Base-by-base conservation (phyloP, 306 rosid genomes). In the Benincasa hispida region DNA sequence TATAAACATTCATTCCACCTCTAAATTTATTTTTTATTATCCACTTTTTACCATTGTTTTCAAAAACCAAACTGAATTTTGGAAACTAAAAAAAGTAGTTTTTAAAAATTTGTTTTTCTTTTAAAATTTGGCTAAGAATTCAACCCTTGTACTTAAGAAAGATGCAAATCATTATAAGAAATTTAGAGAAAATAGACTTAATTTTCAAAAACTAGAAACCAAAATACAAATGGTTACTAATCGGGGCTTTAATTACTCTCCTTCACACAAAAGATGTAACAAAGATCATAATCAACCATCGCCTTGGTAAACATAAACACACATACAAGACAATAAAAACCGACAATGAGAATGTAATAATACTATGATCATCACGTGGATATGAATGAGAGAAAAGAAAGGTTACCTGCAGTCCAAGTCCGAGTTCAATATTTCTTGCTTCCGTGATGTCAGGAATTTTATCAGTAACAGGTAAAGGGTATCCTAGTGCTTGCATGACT, bases 391-490 rank as follows among this genome's bases (percentile, higher is more conserved):
- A 39, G 68, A 57, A 77, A 39, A 28, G 63, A 56, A 53, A 74
- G 24, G 76, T 42, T 81, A 95, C 98, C 96, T 92, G 98, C 72
- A 95, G 83, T n/a, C 97, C 93, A 81, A 95, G 99, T 76, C 97
- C 98, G 68, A 95, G 99, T 81, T 95, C 97, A 53, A 92, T 75
- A 77, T 88, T 90, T 88, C 98, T 84, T 18, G 98, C 93, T 80
- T 91, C 91, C 0, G 93, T 90, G 66, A 92, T 90, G 63, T 87
- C 93, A 10, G 87, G 97, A 81, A 89, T 92, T 78, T 89, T 80
- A 78, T 95, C 99, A 0, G 73, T 45, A 87, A 84, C 78, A 76
- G 62, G 73, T 79, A 95, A 56, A 41, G 96, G 98, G 84, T 92
- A 95, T 76, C 96, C 97, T 66, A 95, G 86, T 51, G 81, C 70